Evolutionary conservation across 1,284 basidiomycete genomes (phyloP), one percentile per base, ranked within the genome.

Genomic region (Ganoderma meredithae): DNA sequence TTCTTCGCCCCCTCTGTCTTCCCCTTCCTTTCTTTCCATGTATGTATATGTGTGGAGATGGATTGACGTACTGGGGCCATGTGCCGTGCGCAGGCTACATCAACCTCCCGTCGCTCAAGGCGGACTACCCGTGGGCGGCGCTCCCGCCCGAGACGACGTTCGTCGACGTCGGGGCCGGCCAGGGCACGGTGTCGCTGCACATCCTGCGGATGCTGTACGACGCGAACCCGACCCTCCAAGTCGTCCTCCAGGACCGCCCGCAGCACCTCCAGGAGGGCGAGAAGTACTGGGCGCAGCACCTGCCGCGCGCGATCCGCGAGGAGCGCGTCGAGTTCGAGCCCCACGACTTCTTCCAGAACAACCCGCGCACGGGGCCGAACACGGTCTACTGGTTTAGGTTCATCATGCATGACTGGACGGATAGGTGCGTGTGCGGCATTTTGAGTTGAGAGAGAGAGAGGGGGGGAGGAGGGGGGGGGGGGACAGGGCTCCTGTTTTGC

Each of bases 381-480:
- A 40, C 49, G 19, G 19, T 63, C 22, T 63, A 53, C 27, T 63
- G 62, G 47, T 53, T 63, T 36, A 49, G 62, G 17, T 63, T 63
- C 39, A 63, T 63, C 49, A 63, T 63, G 62, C 62, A 63, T 8
- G 62, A 63, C 39, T 63, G 62, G 49, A 41, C 62, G 27, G 62
- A 63, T 33, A 52, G 49, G 62, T 63, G 17, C 7, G 49, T 6
- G 5, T 36, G 43, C 2, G 43, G 15, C n/a, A n/a, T n/a, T 17
- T 7, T 7, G 15, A 17, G 17, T 19, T 31, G 27, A 31, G 27
- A 31, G 27, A 31, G 27, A 31, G n/a, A n/a, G n/a, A n/a, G n/a
- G n/a, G n/a, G n/a, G n/a, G n/a, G n/a, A n/a, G n/a, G n/a, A n/a
- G n/a, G n/a, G n/a, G n/a, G n/a, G n/a, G 27, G 27, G 3, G 27